Evolutionary conservation across 2,329 filamentous ascomycete species (phyloP).

Genomic region (Talaromyces sp.): DNA sequence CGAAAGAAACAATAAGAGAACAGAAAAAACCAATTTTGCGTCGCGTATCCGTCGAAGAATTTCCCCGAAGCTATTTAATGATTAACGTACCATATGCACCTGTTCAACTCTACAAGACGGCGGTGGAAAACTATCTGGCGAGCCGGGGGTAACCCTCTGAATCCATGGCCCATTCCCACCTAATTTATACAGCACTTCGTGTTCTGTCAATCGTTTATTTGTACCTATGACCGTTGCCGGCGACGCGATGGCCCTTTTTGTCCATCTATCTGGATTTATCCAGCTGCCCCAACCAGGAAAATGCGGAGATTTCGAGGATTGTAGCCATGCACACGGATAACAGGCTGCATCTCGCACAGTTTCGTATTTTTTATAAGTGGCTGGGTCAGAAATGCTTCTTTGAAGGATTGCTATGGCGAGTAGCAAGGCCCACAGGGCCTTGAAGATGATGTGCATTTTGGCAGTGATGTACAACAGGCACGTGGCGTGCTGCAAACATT

Average conservation of each 20-base stretch:
- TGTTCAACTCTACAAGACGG: constrained; percentile 52
- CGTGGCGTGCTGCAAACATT: neutral
- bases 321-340: neutral
- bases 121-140: constrained; percentile 44
- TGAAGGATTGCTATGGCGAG: constrained; percentile 5
- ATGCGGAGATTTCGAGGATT: constrained; percentile 8
- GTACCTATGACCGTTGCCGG: neutral
- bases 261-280: constrained; percentile 16
- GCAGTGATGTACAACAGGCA: neutral
- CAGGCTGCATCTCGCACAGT: neutral
- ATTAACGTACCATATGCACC: constrained; percentile 53
- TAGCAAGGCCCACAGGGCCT: neutral
- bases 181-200: constrained; percentile 53
- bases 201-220: constrained; percentile 25
- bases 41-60: neutral
- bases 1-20: neutral
- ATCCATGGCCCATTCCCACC: constrained; percentile 57
- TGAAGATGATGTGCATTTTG: neutral
- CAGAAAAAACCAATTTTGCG: neutral
- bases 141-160: constrained; percentile 39
- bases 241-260: neutral
- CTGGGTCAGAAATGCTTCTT: neutral
- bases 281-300: constrained; percentile 21
- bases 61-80: neutral
- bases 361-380: neutral